Evolutionary conservation across 371 early-diverging fungal genomes (phyloP), one percentile per base, ranked within the genome.

Genomic region (Cokeromyces recurvatus): DNA sequence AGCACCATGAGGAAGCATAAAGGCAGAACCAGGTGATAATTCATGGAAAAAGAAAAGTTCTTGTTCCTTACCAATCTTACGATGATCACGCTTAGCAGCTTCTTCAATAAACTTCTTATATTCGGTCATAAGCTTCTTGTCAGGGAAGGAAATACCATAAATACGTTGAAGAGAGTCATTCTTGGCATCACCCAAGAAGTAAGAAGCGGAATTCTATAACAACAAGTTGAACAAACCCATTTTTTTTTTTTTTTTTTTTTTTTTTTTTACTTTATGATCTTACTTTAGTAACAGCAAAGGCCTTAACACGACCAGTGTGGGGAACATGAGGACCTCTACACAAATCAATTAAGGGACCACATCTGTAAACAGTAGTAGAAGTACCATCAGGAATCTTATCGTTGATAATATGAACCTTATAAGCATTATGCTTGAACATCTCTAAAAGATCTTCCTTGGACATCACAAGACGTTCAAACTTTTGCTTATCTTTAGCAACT

Each of bases 131-230:
- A 89, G 85, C 79, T 94, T 94, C 71, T 83, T 87, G 56, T 90
- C 91, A 16, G 99, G 99, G 91, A 99, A 99, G 20, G 99, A 95
- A 46, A 99, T 89, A 51, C 98, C 99, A 63, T 99, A 99, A 43
- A 99, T 78, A 66, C 99, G 92, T 74, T 99, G 99, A 24, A 99
- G 82, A 21, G 95, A 92, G 53, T 95, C 95, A 64, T 98, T 96
- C 57, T 88, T 90, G 43, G 94, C 84, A 68, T 99, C 96, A 55
- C 97, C 98, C 69, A 99, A 78, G 68, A 99, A 99, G 82, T 99
- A 99, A 15, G 98, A 92, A 23, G 97, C 78, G 43, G 98, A 95
- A 84, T 95, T 95, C 88, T 29, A 29, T 29, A 29, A 8, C 29
- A 29, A 8, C 29, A 29, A 29, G 11, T 8, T 8, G 11, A 29